Evolutionary conservation across 1,284 basidiomycete genomes (phyloP).

Genomic region (Neolentinus lepideus): DNA sequence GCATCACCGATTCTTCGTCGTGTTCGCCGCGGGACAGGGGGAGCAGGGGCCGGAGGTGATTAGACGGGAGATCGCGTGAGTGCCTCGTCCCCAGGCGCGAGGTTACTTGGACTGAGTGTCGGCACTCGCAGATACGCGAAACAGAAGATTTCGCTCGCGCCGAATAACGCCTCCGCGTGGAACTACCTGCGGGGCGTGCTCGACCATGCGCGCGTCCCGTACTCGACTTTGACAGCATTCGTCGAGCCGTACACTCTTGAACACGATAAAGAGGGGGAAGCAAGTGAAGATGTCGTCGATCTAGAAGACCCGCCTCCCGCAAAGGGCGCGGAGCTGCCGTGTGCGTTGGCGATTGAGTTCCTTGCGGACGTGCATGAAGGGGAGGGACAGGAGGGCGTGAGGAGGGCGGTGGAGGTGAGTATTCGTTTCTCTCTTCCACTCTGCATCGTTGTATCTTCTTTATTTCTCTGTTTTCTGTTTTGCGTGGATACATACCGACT

Average conservation of each 20-base stretch:
- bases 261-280: slow-evolving; percentile 17
- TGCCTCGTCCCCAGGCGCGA: slow-evolving; percentile 4
- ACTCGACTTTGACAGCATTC: slow-evolving; percentile 49
- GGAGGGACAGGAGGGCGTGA: slow-evolving; percentile 34
- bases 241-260: slow-evolving; percentile 55
- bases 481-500: slow-evolving; percentile 7
- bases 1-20: slow-evolving; percentile 95
- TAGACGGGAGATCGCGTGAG: slow-evolving; percentile 68
- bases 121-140: slow-evolving; percentile 45
- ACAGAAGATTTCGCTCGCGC: slow-evolving; percentile 76
- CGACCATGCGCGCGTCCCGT: slow-evolving; percentile 50
- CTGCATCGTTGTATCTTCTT: no score
- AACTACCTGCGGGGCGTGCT: slow-evolving; percentile 85
- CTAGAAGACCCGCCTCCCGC: slow-evolving; percentile 67
- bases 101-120: slow-evolving; percentile 2
- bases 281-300: slow-evolving; percentile 47
- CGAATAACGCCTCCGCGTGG: slow-evolving; percentile 92
- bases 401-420: slow-evolving; percentile 45
- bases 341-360: slow-evolving; percentile 77
- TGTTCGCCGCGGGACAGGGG: slow-evolving; percentile 70
- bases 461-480: no score
- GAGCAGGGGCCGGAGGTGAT: slow-evolving; percentile 50
- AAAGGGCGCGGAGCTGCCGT: slow-evolving; percentile 66
- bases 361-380: slow-evolving; percentile 73
- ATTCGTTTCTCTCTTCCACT: slow-evolving; percentile 5